Evolutionary conservation across 495 filamentous ascomycete species (phyloP), one percentile per base, ranked within the genome.

Genomic region (Penicillium steckii): DNA sequence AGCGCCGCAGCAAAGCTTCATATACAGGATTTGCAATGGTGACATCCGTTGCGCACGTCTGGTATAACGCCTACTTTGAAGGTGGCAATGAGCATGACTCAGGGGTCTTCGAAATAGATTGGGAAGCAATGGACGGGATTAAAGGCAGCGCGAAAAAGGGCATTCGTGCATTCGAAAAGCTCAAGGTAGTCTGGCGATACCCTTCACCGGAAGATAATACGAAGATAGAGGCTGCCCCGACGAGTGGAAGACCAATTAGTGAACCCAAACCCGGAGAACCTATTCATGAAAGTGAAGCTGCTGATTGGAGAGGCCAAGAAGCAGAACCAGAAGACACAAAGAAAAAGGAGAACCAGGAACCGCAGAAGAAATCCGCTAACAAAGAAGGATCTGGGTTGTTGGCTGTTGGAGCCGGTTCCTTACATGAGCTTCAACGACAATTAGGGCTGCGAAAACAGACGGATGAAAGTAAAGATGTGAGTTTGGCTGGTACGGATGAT

Each of bases 11-110:
- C 46, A 89, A 87, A 61, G 84, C 83, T 13, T 81, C 82, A 1
- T 87, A 90, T 68, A 76, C 72, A 0, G 88, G 87, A 4, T 82
- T 89, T 56, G 88, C 89, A 4, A 88, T 97, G 84, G 91, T 96
- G 8, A 97, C 92, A 4, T 85, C 91, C 0, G 85, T 97, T 29
- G 90, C 92, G 1, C 91, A 97, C 52, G 88, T 96, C 25, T 98
- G 94, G 94, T 95, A 96, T 72, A 98, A 98, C 61, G 72, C 86
- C 2, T 97, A 85, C 71, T 97, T 97, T 55, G 94, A 97, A 71
- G 91, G 91, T 10, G 80, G 85, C 53, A 77, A 88, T 13, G 82
- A 91, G 56, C 58, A 74, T 35, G 66, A 73, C 46, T 76, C 76
- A 0, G 84, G 84, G 22, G 77, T 85, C 19, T 87, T 88, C 60